phyloP scores from a whole-genome alignment of 2,329 filamentous ascomycete species.

The Ophiostoma fasciatum region DNA sequence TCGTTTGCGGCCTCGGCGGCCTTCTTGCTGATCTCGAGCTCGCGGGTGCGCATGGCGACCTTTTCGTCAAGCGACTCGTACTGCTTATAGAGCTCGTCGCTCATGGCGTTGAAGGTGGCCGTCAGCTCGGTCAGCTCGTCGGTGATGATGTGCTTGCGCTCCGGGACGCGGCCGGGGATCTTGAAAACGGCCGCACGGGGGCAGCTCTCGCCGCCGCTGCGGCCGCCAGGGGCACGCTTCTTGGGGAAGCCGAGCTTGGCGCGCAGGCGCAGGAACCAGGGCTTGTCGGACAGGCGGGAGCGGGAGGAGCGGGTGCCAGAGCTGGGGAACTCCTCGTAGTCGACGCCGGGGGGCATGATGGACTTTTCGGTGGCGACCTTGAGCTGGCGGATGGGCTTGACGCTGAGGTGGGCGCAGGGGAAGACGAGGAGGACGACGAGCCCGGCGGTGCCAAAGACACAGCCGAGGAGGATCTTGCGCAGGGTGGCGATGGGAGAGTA shows the following conservation, averaged over 20 bases:
- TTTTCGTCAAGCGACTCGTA: constrained; percentile 75
- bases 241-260: constrained; percentile 18
- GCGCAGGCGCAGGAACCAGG: constrained; percentile 20
- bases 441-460: constrained; percentile 70
- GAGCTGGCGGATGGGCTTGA: constrained; percentile 63
- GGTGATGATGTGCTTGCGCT: constrained; percentile 58
- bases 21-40: constrained; percentile 80
- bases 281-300: constrained; percentile 30
- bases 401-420: constrained; percentile 68
- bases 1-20: constrained; percentile 90
- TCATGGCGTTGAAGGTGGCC: constrained; percentile 84
- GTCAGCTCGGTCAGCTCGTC: constrained; percentile 80
- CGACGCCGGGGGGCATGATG: constrained; percentile 49
- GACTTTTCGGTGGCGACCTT: constrained; percentile 63
- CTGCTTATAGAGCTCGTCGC: constrained; percentile 74
- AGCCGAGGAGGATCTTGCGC: constrained; percentile 67
- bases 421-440: constrained; percentile 57
- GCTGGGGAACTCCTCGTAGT: constrained; percentile 32
- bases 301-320: constrained; percentile 26
- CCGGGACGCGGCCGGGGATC: constrained; percentile 70
- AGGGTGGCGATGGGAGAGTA: constrained; percentile 60
- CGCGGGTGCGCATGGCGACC: constrained; percentile 65
- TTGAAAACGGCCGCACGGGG: constrained; percentile 50
- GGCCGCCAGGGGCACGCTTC: constrained; percentile 16
- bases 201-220: constrained; percentile 22